Base-by-base conservation (phyloP, 1,284 basidiomycete species). In the Laetiporus sulphureus region DNA sequence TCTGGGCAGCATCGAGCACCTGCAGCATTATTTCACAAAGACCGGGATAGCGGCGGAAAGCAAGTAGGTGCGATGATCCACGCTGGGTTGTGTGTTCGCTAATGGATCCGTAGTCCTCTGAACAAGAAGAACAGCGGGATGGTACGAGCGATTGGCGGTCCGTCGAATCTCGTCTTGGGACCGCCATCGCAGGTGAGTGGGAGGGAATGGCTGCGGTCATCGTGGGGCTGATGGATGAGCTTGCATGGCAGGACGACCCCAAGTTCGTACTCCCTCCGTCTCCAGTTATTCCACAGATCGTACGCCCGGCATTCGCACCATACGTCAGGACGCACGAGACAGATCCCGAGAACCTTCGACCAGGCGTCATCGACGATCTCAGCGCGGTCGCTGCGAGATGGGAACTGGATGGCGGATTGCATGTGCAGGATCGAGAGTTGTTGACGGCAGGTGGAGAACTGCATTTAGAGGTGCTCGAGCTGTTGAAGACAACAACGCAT, bases 1-100 rank as follows among this genome's bases (percentile, higher is more conserved):
- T 0, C 64, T 92, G 16, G 87, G 87, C 21, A 87, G 84, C 58
- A 91, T 92, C 49, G 85, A 90, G 55, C 84, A 91, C 58, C 71
- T 92, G 38, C 89, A 92, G 63, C 83, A 91, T 57, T 89, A 89
- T 57, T 91, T 90, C 53, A 89, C 88, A 5, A 90, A 90, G 73
- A 79, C 83, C 0, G 86, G 86, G 4, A 72, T 89, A 42, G 73
- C 70, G 13, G 73, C 83, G 20, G 82, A 82, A 67, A 75, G 73
- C 60, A 77, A 75, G 86, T 87, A 61, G 61, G 82, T 72, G 36
- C 46, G 30, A 12, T 19, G 12, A 30, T 30, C 29, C 13, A 39
- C 36, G 40, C 20, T 35, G 10, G 25, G 33, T 10, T 34, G 31
- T 40, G 39, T 40, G 37, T 50, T 40, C 33, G 41, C 47, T 45